Evolutionary conservation across 1,139 yeast species (phyloP), one percentile per base, ranked within the genome.

Genomic region (Hanseniaspora uvarum): DNA sequence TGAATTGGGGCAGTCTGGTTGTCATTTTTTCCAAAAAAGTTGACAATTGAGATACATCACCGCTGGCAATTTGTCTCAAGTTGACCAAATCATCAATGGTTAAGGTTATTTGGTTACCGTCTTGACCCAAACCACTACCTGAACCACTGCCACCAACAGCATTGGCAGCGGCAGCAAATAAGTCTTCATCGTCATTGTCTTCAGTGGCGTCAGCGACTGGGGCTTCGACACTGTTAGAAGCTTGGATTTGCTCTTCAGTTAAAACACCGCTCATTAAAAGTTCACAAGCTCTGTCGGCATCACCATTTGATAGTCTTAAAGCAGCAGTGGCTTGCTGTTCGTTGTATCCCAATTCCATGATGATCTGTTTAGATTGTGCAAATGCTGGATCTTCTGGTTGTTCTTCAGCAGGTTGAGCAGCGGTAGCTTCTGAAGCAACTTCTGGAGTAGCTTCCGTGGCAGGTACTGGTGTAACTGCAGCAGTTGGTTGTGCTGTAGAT

Each of bases 231-330:
- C 11, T 23, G 30, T 39, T 31, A 21, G 46, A 26, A 8, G 59
- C 45, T 8, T 55, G 57, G 33, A 41, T 24, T 26, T 59, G 61
- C 19, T 65, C 18, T 62, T 55, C 52, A 30, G 84, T 92, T 38
- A 97, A 97, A 53, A 92, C 80, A 5, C 97, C 97, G 44, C 89
- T 86, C 61, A 92, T 72, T 56, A 92, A 75, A 67, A 92, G 89
- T 67, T 94, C 98, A 6, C 89, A 97, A 0, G 99, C 99, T 64
- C 98, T 81, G 65, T 92, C 97, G 26, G 99, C 98, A 70, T 92
- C 89, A 70, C 92, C 92, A 71, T 82, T 92, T 0, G 98, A 97
- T 18, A 96, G 96, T 63, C 95, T 80, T 67, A 92, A 74, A 0
- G 99, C 98, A 43, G 80, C 78, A 69, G 87, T 94, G 30, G 87